Percentiles rank a stretch among this genome's conserved stretches.
phyloP scores from a whole-genome alignment of 805 yeast genomes.

The Myxozyma geophila region DNA sequence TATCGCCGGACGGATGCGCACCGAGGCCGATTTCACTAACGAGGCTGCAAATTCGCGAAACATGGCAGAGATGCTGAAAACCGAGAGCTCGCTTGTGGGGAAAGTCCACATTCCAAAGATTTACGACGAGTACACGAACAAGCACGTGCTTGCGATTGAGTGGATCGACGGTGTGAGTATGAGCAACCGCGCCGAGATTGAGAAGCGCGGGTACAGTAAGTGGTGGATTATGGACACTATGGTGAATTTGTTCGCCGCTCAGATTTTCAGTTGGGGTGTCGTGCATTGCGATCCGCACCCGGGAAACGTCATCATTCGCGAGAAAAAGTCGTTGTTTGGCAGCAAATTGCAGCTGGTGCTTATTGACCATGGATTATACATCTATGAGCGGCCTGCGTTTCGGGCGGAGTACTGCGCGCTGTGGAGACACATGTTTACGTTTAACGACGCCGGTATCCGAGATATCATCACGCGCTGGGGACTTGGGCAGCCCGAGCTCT shows the following conservation, averaged over 20 bases:
- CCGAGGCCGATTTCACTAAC: slow-evolving; percentile 64
- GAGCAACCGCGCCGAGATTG: slow-evolving; percentile 52
- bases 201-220: slow-evolving; percentile 48
- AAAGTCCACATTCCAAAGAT: slow-evolving; percentile 62
- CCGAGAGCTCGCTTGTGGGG: slow-evolving; percentile 50
- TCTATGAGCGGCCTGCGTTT: slow-evolving; percentile 56
- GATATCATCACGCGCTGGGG: slow-evolving; percentile 68
- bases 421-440: slow-evolving; percentile 66
- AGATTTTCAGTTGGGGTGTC: slow-evolving; percentile 67
- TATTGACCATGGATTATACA: slow-evolving; percentile 76
- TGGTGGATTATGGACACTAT: slow-evolving; percentile 55
- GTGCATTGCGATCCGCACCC: slow-evolving; percentile 84
- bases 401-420: slow-evolving; percentile 60
- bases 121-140: slow-evolving; percentile 53
- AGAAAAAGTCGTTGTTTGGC: slow-evolving; percentile 48
- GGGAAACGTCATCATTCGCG: slow-evolving; percentile 68
- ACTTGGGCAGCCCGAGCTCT: slow-evolving; percentile 63
- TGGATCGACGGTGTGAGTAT: slow-evolving; percentile 77
- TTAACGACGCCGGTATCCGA: slow-evolving; percentile 54
- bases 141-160: slow-evolving; percentile 64
- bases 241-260: slow-evolving; percentile 57
- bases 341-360: slow-evolving; percentile 50
- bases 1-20: slow-evolving; percentile 58
- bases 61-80: slow-evolving; percentile 48
- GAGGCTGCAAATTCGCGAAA: slow-evolving; percentile 60